Percentiles rank a stretch among this genome's conserved stretches.
Conservation (phyloP, 495 filamentous ascomycete genomes). For the Cercophora samala region DNA sequence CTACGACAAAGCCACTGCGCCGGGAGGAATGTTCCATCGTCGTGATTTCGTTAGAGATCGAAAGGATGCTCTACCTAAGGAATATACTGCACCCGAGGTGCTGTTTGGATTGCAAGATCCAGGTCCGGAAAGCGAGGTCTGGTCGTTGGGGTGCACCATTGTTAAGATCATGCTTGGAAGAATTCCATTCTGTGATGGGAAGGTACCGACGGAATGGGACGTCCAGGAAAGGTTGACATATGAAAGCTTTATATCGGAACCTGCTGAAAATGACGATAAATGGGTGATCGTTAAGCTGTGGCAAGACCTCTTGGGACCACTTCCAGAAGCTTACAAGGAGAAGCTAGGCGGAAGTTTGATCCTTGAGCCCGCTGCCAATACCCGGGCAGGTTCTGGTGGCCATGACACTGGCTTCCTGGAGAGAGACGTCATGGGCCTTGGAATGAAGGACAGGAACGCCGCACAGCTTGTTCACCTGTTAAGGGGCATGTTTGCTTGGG, state of each 20-base stretch:
- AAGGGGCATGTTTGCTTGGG: neutral
- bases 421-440: neutral
- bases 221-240: neutral
- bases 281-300: neutral
- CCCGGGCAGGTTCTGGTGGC: neutral
- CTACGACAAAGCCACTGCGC: neutral
- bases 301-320: neutral
- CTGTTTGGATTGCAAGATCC: neutral
- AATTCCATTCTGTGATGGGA: neutral
- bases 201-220: neutral
- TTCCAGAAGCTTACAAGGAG: neutral
- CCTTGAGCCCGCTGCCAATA: too few relatives aligned
- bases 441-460: neutral
- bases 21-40: neutral
- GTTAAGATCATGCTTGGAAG: neutral
- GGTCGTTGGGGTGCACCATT: neutral
- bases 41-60: neutral
- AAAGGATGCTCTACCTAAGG: neutral
- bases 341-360: neutral
- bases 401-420: neutral
- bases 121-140: neutral
- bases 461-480: neutral
- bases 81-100: neutral
- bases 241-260: neutral
- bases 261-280: neutral